Base-by-base conservation (phyloP, 2,329 filamentous ascomycete genomes). In the Exophiala xenobiotica region DNA sequence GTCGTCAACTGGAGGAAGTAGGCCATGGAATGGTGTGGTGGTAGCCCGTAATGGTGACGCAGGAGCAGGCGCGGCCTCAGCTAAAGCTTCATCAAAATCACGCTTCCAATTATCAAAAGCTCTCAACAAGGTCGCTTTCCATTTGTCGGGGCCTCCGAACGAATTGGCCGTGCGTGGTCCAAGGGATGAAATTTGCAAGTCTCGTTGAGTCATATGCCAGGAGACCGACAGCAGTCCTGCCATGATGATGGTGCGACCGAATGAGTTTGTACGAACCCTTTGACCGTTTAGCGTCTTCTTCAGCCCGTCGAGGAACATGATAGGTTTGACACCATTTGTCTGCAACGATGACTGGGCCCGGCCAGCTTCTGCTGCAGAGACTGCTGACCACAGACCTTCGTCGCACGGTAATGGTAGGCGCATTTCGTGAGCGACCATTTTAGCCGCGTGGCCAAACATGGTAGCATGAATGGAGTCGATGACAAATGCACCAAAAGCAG, bases 171-270 rank as follows among this genome's bases (percentile, higher is more conserved):
- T 88, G 16, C 60, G 60, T 20, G 61, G 54, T 9, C 87, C 90
- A 0, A 97, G 78, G 1, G 90, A 90, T 66, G 86, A 92, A 52
- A 96, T 87, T 71, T 96, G 92, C 11, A 96, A 79, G 67, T 97
- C 93, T 64, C 92, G 82, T 68, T 97, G 91, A 66, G 95, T 93
- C 87, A 97, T 92, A 68, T 99, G 92, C 89, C 90, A 97, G 65
- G 88, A 92, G 20, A 97, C 90, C 60, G 90, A 96, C 22, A 97
- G 76, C 24, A 99, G 74, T 0, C 92, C 92, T 0, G 92, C 87
- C 90, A 97, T 96, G 41, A 99, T 77, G 37, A 96, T 90, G 2
- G 88, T 93, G 35, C 92, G 83, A 1, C 92, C 93, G 65, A 97
- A 97, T 0, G 89, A 86, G 67, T 96, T 96, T 2, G 93, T 97